Conservation (phyloP, 257 asterid genomes). For the Ilex aquifolium region DNA sequence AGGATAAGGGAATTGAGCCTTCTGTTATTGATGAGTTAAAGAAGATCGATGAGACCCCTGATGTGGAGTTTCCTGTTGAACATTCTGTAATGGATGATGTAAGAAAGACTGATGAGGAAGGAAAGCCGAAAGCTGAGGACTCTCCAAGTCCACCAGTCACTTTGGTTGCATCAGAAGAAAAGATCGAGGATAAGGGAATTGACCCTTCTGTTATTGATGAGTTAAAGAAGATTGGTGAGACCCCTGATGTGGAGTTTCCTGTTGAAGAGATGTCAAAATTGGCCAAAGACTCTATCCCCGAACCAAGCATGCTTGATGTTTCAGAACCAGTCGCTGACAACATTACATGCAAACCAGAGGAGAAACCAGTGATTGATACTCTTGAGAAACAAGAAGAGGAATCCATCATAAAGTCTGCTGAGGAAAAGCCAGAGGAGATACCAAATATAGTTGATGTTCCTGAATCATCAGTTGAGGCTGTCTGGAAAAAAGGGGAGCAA, state of each 20-base stretch:
- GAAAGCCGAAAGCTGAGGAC: too few relatives aligned
- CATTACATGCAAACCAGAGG: slow-evolving; percentile 16
- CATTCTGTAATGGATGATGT: too few relatives aligned
- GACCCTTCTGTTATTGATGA: slow-evolving; percentile 25
- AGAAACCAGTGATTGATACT: slow-evolving; percentile 12
- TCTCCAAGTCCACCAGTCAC: too few relatives aligned
- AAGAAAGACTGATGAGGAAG: too few relatives aligned
- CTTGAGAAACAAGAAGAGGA: slow-evolving; percentile 15
- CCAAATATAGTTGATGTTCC: slow-evolving; percentile 17
- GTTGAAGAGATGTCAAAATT: slow-evolving; percentile 6
- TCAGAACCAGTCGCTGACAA: slow-evolving; percentile 11
- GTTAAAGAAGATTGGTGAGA: slow-evolving; percentile 25
- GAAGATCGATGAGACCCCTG: slow-evolving; percentile 26
- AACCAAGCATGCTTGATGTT: not conserved
- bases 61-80: slow-evolving; percentile 2
- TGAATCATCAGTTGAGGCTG: slow-evolving; percentile 21
- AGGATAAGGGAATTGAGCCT: slow-evolving; percentile 36
- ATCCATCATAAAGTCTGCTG: slow-evolving; percentile 12
- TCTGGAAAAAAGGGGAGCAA: slow-evolving; percentile 20
- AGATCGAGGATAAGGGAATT: slow-evolving; percentile 30
- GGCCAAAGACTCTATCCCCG: slow-evolving; percentile 18
- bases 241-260: slow-evolving; percentile 13
- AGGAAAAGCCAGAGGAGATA: slow-evolving; percentile 26
- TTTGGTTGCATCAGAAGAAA: not conserved
- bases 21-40: slow-evolving; percentile 19